Evolutionary conservation across 306 rosid genomes (phyloP), one percentile per base, ranked within the genome.

Genomic region (Fagus sylvatica): DNA sequence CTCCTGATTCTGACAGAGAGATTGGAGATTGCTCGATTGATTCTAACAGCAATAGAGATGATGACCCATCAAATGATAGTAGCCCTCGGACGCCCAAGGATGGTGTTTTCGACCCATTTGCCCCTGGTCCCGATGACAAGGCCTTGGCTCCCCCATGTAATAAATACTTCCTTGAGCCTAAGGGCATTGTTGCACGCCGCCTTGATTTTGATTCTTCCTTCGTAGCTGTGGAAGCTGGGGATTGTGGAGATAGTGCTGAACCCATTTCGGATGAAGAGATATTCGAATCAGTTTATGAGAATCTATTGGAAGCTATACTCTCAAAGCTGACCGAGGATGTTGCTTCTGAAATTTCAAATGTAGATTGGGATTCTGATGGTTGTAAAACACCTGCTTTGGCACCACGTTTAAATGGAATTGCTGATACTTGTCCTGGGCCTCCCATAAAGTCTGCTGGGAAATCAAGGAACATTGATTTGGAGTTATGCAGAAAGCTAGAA

Each of bases 61-160:
- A n/a, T 39, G 72, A 42, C 49, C 53, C 61, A 30, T 30, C 67
- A 77, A 78, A 49, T 37, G 53, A 56, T 39, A 68, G 72, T 46
- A 87, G 87, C 81, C 98, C 98, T 10, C 81, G 71, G 46, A 94
- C 98, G 2, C 96, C 96, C 0, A 83, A 81, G 59, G 90, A 85
- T 37, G 90, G 82, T 33, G 87, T 92, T 59, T 92, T 92, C 4
- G 91, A 94, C 74, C 86, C 98, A 10, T 94, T 94, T 83, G 91
- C 90, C 66, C 93, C 89, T 13, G 90, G 88, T 43, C 89, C 87
- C 2, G 90, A 87, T 34, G 72, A 81, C 71, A n/a, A 85, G 72
- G 85, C 73, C 3, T 43, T 79, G 53, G 89, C 93, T 9, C 93
- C 97, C 5, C 76, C 28, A 28, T 76, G 87, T 46, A 85, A 77